These are phyloP conservation scores for Trichoderma polysporum DNA, from an alignment of 2,329 filamentous ascomycete genomes.

Conservation along the genomic window DNA sequence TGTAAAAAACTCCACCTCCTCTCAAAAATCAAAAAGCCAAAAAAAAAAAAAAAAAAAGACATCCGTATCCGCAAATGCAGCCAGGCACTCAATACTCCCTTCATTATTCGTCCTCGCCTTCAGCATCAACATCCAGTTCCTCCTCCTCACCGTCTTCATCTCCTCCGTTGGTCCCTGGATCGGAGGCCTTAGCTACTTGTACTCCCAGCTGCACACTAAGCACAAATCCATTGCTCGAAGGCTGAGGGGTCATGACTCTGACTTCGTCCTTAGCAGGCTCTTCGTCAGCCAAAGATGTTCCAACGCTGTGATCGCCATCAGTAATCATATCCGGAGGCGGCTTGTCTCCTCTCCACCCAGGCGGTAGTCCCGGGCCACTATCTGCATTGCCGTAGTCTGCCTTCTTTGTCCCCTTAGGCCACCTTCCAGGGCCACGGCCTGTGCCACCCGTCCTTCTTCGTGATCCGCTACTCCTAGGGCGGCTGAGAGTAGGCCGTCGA, in stretches of 20 bases:
- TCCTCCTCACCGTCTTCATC: slow-evolving; percentile 14
- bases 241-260: slow-evolving; percentile 32
- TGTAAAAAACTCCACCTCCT: background rate
- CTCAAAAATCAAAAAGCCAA: background rate
- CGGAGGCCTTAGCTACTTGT: slow-evolving; percentile 4
- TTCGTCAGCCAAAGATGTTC: slow-evolving; percentile 24
- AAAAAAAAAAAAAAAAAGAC: background rate
- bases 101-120: slow-evolving; percentile 36
- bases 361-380: slow-evolving; percentile 63
- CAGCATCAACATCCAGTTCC: slow-evolving; percentile 34
- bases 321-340: background rate
- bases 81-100: too few relatives aligned
- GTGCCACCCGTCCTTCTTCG: slow-evolving; percentile 61
- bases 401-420: slow-evolving; percentile 68
- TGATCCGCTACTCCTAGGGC: slow-evolving; percentile 44
- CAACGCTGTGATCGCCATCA: background rate
- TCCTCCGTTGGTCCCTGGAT: background rate
- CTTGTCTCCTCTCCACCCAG: slow-evolving; percentile 49
- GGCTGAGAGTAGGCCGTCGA: slow-evolving; percentile 35
- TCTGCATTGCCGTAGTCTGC: slow-evolving; percentile 66
- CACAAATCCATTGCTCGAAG: slow-evolving; percentile 25
- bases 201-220: slow-evolving; percentile 26
- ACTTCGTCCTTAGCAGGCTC: slow-evolving; percentile 36
- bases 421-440: slow-evolving; percentile 62
- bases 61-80: slow-evolving; percentile 22